These are phyloP conservation scores for Paramecium caudatum DNA, from an alignment of 73 alveolate species.

Conservation along the genomic window DNA sequence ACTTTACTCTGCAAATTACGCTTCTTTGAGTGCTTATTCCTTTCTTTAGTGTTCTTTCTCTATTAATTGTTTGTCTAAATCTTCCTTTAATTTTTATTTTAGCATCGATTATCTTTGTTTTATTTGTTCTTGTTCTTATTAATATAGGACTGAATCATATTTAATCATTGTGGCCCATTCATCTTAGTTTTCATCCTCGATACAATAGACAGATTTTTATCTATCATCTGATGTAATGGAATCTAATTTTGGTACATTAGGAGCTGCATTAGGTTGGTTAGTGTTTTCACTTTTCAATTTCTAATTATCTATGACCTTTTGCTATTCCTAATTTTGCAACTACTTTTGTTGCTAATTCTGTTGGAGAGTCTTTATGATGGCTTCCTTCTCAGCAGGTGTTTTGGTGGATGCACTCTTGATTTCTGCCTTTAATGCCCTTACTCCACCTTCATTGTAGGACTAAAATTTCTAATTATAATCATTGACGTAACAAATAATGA, in stretches of 20 bases:
- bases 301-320: neutral
- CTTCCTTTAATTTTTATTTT: constrained; percentile 24
- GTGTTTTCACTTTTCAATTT: no score
- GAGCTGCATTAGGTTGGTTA: no score
- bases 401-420: neutral
- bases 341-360: neutral
- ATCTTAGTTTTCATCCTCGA: constrained; percentile 37
- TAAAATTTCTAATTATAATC: neutral
- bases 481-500: neutral
- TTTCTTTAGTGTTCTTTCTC: constrained; percentile 6
- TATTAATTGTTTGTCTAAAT: constrained; percentile 37
- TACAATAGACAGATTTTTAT: constrained; percentile 17
- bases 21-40: constrained; percentile 16
- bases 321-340: neutral
- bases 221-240: constrained; percentile 20
- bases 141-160: constrained; percentile 38
- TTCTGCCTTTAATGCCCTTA: constrained; percentile 44
- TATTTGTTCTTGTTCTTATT: constrained; percentile 32
- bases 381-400: neutral
- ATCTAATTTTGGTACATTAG: neutral
- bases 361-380: neutral
- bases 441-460: constrained; percentile 1
- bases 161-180: constrained; percentile 56
- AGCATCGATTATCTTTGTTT: neutral
- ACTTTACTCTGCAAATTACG: neutral